These are phyloP conservation scores for Ziziphus jujuba DNA, from an alignment of 306 rosid genomes.

Conservation along the genomic window DNA sequence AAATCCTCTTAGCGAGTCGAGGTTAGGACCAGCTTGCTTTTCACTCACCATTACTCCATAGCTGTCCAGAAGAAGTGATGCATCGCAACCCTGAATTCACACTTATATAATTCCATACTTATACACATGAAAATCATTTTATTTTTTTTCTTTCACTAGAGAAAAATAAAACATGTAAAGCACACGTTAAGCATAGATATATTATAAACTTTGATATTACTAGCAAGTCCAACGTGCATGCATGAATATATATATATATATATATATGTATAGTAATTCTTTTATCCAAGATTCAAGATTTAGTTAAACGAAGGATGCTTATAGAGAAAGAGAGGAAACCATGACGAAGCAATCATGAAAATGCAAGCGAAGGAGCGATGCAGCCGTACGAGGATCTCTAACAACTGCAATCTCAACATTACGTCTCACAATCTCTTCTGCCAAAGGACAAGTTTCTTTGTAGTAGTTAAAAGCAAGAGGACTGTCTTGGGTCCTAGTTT, in stretches of 20 bases:
- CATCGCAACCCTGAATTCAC: constrained; percentile 78
- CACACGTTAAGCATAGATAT: too few species aligned
- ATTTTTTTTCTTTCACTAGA: not conserved
- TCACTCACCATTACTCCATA: constrained; percentile 66
- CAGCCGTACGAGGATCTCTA: constrained; percentile 85
- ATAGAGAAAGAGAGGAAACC: constrained; percentile 33
- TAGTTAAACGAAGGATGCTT: not conserved
- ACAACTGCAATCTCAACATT: constrained; percentile 49
- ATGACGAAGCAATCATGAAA: constrained; percentile 91
- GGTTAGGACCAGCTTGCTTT: constrained; percentile 74
- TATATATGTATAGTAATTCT: too few species aligned
- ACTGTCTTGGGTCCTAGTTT: constrained; percentile 10
- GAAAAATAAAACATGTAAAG: too few species aligned
- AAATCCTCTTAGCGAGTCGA: constrained; percentile 68
- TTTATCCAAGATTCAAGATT: not conserved
- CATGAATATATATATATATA: not conserved
- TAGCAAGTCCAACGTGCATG: not conserved
- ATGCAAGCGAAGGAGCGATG: constrained; percentile 84
- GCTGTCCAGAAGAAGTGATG: constrained; percentile 77
- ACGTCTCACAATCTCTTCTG: constrained; percentile 67
- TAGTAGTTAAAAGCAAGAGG: constrained; percentile 58
- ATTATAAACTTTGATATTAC: too few species aligned
- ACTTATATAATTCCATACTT: not conserved
- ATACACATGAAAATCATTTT: not conserved
- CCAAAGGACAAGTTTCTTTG: constrained; percentile 66